Conservation (phyloP, 140 eudicot species). For the Anethum foeniculum region DNA sequence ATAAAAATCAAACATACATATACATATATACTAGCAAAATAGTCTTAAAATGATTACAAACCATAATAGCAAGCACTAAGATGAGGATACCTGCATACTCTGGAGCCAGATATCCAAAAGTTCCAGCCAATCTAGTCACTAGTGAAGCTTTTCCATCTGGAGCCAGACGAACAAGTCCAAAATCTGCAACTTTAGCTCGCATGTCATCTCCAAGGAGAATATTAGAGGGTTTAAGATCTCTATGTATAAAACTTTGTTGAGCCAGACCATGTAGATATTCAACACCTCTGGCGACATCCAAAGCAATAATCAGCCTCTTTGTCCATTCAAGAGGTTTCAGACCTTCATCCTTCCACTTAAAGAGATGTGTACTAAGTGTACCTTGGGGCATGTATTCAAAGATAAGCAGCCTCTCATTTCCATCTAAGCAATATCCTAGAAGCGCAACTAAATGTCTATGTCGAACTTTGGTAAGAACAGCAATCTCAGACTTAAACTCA, state of each 20-base stretch:
- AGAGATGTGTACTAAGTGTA: slow-evolving; percentile 38
- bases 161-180: slow-evolving; percentile 62
- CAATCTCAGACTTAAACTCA: slow-evolving; percentile 82
- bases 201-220: slow-evolving; percentile 86
- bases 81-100: slow-evolving; percentile 46
- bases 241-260: slow-evolving; percentile 76
- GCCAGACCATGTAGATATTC: slow-evolving; percentile 80
- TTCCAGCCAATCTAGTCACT: slow-evolving; percentile 48
- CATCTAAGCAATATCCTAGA: slow-evolving; percentile 81
- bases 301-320: slow-evolving; percentile 40
- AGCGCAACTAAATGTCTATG: slow-evolving; percentile 81
- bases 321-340: slow-evolving; percentile 68
- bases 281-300: slow-evolving; percentile 87
- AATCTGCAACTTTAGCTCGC: slow-evolving; percentile 66
- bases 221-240: slow-evolving; percentile 80
- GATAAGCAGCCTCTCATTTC: slow-evolving; percentile 65
- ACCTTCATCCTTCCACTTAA: slow-evolving; percentile 48
- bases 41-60: background rate
- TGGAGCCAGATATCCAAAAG: slow-evolving; percentile 83
- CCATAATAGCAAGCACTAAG: background rate
- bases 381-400: slow-evolving; percentile 93
- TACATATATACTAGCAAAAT: background rate
- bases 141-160: slow-evolving; percentile 54
- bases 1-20: background rate
- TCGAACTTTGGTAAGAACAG: slow-evolving; percentile 75